These are phyloP conservation scores for Hyaloscypha variabilis DNA, from an alignment of 495 filamentous ascomycete genomes.

Conservation along the genomic window DNA sequence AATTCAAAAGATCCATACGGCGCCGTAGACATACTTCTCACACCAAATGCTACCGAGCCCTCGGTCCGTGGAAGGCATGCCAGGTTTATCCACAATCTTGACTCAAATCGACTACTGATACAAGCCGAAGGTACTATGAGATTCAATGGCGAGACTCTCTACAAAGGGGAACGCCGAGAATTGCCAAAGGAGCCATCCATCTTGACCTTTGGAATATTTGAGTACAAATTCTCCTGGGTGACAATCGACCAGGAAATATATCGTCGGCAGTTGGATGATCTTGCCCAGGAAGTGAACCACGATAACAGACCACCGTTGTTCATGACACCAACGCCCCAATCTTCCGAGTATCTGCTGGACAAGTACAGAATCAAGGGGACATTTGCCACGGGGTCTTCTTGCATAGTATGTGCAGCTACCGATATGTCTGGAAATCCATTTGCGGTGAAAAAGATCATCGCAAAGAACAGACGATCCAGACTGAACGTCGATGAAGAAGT, in stretches of 20 bases:
- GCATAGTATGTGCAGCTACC: constrained; percentile 1
- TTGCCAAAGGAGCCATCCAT: not conserved
- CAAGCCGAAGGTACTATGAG: not conserved
- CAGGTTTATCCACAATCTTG: constrained; percentile 3
- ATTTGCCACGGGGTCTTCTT: constrained; percentile 1
- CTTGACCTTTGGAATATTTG: constrained; percentile 4
- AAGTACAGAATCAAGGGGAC: constrained; percentile 1
- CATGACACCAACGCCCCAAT: constrained; percentile 6
- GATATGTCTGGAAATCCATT: not conserved
- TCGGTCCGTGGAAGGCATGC: constrained; percentile 5
- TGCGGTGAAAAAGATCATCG: constrained; percentile 9
- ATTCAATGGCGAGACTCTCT: constrained; percentile 2
- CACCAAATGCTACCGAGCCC: constrained; percentile 3
- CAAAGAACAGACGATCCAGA: not conserved
- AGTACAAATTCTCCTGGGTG: constrained; percentile 6
- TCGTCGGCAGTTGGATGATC: constrained; percentile 1
- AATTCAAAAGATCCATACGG: not conserved
- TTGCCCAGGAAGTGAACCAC: not conserved
- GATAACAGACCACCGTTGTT: not conserved
- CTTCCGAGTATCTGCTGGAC: constrained; percentile 1
- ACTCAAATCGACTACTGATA: not conserved
- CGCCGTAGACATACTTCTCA: constrained; percentile 9
- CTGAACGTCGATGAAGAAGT: constrained; percentile 1
- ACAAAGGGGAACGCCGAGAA: not conserved
- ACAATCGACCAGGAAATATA: constrained; percentile 1